Evolutionary conservation across 208 protist species (phyloP), one percentile per base, ranked within the genome.

Genomic region (Wallacemonas sp.): DNA sequence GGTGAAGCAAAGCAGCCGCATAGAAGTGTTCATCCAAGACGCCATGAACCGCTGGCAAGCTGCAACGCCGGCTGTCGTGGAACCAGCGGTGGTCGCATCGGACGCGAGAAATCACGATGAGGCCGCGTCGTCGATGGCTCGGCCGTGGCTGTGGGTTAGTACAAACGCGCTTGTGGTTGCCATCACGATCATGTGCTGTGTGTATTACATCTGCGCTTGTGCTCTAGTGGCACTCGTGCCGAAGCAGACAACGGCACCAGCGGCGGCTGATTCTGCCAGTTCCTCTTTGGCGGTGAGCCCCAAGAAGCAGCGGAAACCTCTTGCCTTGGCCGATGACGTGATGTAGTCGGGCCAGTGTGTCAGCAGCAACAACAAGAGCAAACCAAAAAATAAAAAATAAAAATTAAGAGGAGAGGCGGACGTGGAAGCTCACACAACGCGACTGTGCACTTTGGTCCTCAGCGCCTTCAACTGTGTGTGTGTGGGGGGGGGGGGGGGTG

Each of bases 191-290:
- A 45, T 90, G 55, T n/a, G 66, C 19, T 77, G 73, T 27, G 58
- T 75, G 19, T 96, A 96, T 66, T 80, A 86, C 73, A 39, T 93
- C 19, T 74, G 85, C 34, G 90, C 80, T 1, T 84, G 78, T 9
- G 75, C 93, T 31, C 78, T 96, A 11, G 64, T 96, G 0, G 85
- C 81, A 0, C 84, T 92, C 67, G 90, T 96, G 11, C 86, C 86
- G 24, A 69, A 73, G 33, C 79, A 41, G 17, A 22, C 55, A 17
- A 34, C 11, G n/a, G 24, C 31, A 2, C 3, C 9, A 15, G 11
- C 27, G 0, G 27, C 26, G 12, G 38, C 11, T 42, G 12, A 42
- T 17, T 42, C 38, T 42, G 36, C 36, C 36, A 14, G 9, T n/a
- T n/a, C n/a, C n/a, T n/a, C n/a, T n/a, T n/a, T n/a, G n/a, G n/a